Evolutionary conservation across 2,329 filamentous ascomycete genomes (phyloP), one percentile per base, ranked within the genome.

Genomic region (Aspergillus pseudoterreus): DNA sequence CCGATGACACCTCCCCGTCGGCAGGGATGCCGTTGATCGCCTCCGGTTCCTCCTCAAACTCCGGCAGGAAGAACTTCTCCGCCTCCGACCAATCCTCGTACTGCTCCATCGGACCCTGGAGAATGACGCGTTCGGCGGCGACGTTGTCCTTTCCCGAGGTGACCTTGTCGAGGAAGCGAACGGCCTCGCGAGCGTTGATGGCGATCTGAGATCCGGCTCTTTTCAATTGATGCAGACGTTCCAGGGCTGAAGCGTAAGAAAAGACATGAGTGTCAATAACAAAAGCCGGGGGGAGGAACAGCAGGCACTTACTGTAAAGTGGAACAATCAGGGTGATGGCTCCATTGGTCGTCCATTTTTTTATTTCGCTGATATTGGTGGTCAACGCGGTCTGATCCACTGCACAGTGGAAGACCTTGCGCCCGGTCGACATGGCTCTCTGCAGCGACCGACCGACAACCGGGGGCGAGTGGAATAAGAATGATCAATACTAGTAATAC

Each of bases 311-410:
- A 80, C 77, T 79, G 65, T 78, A 78, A 33, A 79, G 70, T 50
- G 78, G 78, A 50, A 80, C 75, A 49, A 78, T 71, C 36, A 80
- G 71, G 54, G 71, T 75, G 48, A 80, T 73, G 35, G 72, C 69
- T 30, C 76, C 76, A 50, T 76, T 73, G 22, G 73, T 70, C 45
- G 77, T 75, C 75, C 77, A 79, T 63, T 71, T 71, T 64, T 79
- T 79, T 54, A 80, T 75, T 61, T 79, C 77, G 51, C 74, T 75
- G 56, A 80, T 76, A 54, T 76, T 78, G 47, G 76, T 75, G 43
- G 75, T 77, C 50, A 80, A 63, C 44, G 75, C 76, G 46, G 76
- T 79, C 58, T 78, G 77, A 62, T 80, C 78, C 56, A 78, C 75
- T 55, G 79, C 75, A 68, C 77, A 79, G 63, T 77, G 73, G 57